Percentiles rank a stretch among this genome's conserved stretches.
Conservation (phyloP, 129 eudicot genomes). For the Chrysanthemum lavandulifolium region DNA sequence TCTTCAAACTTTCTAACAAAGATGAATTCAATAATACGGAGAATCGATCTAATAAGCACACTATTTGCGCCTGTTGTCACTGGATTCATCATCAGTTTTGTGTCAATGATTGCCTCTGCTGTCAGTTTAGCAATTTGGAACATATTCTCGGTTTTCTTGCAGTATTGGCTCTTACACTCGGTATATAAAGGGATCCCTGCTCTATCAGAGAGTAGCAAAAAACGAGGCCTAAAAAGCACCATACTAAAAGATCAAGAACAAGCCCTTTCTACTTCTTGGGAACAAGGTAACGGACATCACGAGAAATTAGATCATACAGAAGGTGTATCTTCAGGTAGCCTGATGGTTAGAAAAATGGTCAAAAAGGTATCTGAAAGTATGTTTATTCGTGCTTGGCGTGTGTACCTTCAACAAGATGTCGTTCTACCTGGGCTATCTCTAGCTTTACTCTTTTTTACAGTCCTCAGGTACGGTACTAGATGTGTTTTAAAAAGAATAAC, state of each 20-base stretch:
- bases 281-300: slow-evolving; percentile 19
- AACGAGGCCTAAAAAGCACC: no score
- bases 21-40: slow-evolving; percentile 69
- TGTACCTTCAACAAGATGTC: slow-evolving; percentile 79
- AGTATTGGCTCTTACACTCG: slow-evolving; percentile 68
- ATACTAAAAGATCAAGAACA: no score
- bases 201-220: no score
- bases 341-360: slow-evolving; percentile 19
- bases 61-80: slow-evolving; percentile 74
- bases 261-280: slow-evolving; percentile 38
- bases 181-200: no score
- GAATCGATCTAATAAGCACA: slow-evolving; percentile 82
- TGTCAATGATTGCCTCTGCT: slow-evolving; percentile 80
- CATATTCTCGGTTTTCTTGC: slow-evolving; percentile 61
- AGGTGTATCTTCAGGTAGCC: slow-evolving; percentile 11
- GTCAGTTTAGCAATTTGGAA: slow-evolving; percentile 62
- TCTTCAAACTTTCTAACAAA: no score
- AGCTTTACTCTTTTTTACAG: slow-evolving; percentile 77
- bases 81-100: slow-evolving; percentile 87
- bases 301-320: slow-evolving; percentile 12
- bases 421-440: slow-evolving; percentile 85
- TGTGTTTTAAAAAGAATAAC: neutral
- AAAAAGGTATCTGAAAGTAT: slow-evolving; percentile 32
- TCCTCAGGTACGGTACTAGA: slow-evolving; percentile 58
- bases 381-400: slow-evolving; percentile 69